phyloP scores from a whole-genome alignment of 2,329 filamentous ascomycete species.

The Cordyceps militaris region DNA sequence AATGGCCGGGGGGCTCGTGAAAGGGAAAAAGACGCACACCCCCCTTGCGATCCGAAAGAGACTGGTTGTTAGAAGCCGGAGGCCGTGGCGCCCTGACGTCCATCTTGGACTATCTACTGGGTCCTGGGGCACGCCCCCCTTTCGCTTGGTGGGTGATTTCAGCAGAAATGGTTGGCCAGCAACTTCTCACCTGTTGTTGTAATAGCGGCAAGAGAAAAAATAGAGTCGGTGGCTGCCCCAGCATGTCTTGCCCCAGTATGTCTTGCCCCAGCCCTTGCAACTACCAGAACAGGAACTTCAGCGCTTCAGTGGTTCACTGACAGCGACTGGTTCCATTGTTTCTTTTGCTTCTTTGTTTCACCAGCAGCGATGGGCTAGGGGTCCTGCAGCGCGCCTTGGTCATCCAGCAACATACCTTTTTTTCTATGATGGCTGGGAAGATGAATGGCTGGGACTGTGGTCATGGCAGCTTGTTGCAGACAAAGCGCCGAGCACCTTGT shows the following conservation, averaged over 20 bases:
- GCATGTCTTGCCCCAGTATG: background rate
- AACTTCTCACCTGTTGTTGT: background rate
- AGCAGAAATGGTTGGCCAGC: slow-evolving; percentile 5
- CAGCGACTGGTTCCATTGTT: background rate
- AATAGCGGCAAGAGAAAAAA: slow-evolving; percentile 8
- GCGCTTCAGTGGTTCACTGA: background rate
- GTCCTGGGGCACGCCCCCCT: background rate
- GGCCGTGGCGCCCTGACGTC: background rate
- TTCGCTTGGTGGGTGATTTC: background rate
- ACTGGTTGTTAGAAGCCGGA: background rate
- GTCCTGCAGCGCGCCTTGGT: slow-evolving; percentile 7
- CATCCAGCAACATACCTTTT: background rate
- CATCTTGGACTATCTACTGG: too few species aligned
- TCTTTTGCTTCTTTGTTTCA: slow-evolving; percentile 7
- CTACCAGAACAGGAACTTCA: background rate
- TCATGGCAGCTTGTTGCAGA: background rate
- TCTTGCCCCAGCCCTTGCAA: background rate
- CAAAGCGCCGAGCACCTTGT: slow-evolving; percentile 1
- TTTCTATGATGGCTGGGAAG: background rate
- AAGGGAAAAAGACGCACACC: background rate
- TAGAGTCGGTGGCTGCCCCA: background rate
- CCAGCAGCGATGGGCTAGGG: slow-evolving; percentile 4
- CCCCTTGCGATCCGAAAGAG: slow-evolving; percentile 3
- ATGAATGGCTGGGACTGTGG: background rate
- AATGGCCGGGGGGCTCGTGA: too few species aligned